These are phyloP conservation scores for Penicillium longicatenatum DNA, from an alignment of 495 filamentous ascomycete species.

Conservation along the genomic window DNA sequence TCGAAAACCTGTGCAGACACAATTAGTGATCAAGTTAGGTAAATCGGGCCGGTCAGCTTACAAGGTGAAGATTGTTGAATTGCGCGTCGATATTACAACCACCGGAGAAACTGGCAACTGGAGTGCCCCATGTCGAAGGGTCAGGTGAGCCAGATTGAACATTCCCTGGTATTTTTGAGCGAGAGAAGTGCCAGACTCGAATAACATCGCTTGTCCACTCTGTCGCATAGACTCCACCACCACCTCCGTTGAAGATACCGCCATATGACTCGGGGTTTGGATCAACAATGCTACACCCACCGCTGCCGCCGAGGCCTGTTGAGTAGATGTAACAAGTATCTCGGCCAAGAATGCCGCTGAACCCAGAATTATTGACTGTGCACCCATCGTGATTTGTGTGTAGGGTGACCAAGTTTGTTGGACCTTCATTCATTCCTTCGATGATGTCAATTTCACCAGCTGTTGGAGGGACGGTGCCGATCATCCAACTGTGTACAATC, in stretches of 20 bases:
- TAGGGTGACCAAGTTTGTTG: constrained; percentile 62
- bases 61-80: constrained; percentile 65
- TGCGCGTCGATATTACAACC: constrained; percentile 61
- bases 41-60: constrained; percentile 18
- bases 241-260: constrained; percentile 53
- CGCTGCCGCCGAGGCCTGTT: constrained; percentile 44
- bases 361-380: constrained; percentile 51
- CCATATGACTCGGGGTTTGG: constrained; percentile 50
- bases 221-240: constrained; percentile 64
- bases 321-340: constrained; percentile 57
- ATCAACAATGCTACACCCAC: constrained; percentile 54
- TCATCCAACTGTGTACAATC: constrained; percentile 43
- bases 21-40: background rate
- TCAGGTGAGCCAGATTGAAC: constrained; percentile 52
- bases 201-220: constrained; percentile 65
- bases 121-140: constrained; percentile 59
- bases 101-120: constrained; percentile 59
- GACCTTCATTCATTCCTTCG: constrained; percentile 64
- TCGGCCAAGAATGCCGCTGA: constrained; percentile 37
- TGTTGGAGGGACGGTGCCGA: constrained; percentile 61
- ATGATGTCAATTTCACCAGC: constrained; percentile 75
- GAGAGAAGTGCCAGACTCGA: constrained; percentile 61
- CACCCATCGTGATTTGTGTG: constrained; percentile 62
- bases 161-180: constrained; percentile 51
- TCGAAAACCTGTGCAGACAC: constrained; percentile 51